Evolutionary conservation across 1,284 basidiomycete genomes (phyloP).

Genomic region (Exobasidium rhododendri): DNA sequence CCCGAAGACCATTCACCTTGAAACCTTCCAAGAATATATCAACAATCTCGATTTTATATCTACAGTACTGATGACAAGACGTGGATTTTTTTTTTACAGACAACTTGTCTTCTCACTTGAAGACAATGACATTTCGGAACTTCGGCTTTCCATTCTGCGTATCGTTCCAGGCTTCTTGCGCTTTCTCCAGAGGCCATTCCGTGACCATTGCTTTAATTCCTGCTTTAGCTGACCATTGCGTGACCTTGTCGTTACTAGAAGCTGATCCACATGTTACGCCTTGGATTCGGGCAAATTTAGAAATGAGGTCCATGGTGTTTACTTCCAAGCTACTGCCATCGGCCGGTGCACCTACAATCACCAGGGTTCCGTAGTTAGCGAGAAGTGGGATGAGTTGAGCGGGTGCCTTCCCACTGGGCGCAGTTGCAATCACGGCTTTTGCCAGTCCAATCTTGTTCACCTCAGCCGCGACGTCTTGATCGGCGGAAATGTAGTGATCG

Average conservation of each 20-base stretch:
- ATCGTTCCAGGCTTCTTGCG: constrained; percentile 54
- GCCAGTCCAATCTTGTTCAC: constrained; percentile 57
- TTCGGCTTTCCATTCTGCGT: constrained; percentile 53
- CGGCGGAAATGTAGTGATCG: constrained; percentile 52
- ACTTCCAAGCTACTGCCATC: constrained; percentile 35
- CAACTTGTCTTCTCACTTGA: too few species aligned
- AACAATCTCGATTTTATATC: too few species aligned
- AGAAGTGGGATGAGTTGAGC: constrained; percentile 52
- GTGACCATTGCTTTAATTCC: constrained; percentile 55
- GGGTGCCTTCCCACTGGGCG: constrained; percentile 52
- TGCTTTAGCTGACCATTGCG: constrained; percentile 46
- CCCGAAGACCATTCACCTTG: too few species aligned
- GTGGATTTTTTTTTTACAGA: too few species aligned
- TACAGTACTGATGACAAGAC: too few species aligned
- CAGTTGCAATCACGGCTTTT: constrained; percentile 54
- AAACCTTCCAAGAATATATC: too few species aligned
- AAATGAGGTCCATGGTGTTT: constrained; percentile 48
- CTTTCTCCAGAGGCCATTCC: constrained; percentile 54
- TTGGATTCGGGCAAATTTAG: constrained; percentile 51
- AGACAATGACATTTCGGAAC: constrained; percentile 39
- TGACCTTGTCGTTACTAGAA: constrained; percentile 52
- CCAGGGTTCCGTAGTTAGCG: constrained; percentile 52
- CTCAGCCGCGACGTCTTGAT: constrained; percentile 46
- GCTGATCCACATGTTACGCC: constrained; percentile 55
- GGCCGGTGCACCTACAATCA: constrained; percentile 34